These are phyloP conservation scores for Fulvia fulva DNA, from an alignment of 2,329 filamentous ascomycete species.

Conservation along the genomic window DNA sequence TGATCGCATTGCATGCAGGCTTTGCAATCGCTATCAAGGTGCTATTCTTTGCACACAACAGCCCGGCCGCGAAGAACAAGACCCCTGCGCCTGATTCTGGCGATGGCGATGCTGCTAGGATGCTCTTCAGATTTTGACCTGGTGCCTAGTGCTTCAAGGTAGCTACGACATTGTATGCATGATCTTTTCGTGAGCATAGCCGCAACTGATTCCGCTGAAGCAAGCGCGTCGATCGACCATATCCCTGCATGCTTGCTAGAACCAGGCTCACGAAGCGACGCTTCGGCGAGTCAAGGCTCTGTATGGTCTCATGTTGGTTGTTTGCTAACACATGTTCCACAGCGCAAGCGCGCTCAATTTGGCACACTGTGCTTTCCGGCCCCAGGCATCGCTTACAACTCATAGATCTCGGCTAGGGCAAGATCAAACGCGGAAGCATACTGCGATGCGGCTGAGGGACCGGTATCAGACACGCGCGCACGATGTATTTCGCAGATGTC, in stretches of 20 bases:
- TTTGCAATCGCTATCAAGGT: conserved; percentile 93
- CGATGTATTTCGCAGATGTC: background rate
- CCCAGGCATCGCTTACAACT: background rate
- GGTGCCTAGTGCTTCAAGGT: background rate
- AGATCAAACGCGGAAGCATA: background rate
- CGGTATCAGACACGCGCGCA: background rate
- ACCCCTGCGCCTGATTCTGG: background rate
- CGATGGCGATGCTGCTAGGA: background rate
- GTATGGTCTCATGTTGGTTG: no score
- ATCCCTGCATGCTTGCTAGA: background rate
- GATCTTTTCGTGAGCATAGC: background rate
- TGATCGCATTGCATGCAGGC: conserved; percentile 82
- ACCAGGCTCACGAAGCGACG: no score
- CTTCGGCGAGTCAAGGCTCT: no score
- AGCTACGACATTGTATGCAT: background rate
- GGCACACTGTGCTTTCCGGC: background rate
- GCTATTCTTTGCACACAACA: conserved; percentile 74
- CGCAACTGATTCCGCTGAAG: no score
- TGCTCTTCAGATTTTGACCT: background rate
- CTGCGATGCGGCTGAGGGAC: background rate
- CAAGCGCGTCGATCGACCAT: no score
- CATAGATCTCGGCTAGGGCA: background rate
- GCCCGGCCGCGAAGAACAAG: conserved; percentile 31
- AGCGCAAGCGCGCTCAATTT: background rate
- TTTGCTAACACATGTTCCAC: background rate